phyloP scores from a whole-genome alignment of 495 filamentous ascomycete species.

The Achaetomiella virescens region DNA sequence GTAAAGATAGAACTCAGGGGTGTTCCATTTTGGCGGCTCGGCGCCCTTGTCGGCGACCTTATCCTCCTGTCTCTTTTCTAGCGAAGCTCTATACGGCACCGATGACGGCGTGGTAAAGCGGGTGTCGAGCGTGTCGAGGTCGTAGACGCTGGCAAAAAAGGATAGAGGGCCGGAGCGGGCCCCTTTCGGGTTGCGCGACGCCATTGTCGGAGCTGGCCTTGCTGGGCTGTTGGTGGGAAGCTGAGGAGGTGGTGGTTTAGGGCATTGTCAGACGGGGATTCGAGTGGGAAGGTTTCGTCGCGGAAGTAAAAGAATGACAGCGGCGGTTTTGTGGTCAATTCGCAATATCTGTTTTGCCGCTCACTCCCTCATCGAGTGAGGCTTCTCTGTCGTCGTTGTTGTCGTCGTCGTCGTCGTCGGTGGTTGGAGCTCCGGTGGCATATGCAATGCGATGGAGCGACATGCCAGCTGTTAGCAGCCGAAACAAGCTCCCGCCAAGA shows the following conservation, averaged over 20 bases:
- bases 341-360: background rate
- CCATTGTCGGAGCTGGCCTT: slow-evolving; percentile 8
- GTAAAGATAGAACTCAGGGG: slow-evolving; percentile 80
- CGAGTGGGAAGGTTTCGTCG: background rate
- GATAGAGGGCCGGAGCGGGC: slow-evolving; percentile 7
- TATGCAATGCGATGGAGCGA: background rate
- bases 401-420: background rate
- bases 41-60: slow-evolving; percentile 38
- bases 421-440: background rate
- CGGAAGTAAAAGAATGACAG: slow-evolving; percentile 1
- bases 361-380: background rate
- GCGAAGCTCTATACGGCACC: slow-evolving; percentile 52
- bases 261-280: background rate
- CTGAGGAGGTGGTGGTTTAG: background rate
- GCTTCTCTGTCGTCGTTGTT: background rate
- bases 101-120: slow-evolving; percentile 71
- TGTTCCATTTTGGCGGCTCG: slow-evolving; percentile 67
- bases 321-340: background rate
- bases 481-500: background rate
- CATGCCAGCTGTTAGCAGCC: background rate
- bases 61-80: slow-evolving; percentile 29
- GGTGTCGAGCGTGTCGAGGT: slow-evolving; percentile 88
- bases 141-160: slow-evolving; percentile 56
- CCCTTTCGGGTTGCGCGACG: slow-evolving; percentile 2
- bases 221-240: background rate